Base-by-base conservation (phyloP, 176 grass and related monocot genomes). In the Carex parvula region DNA sequence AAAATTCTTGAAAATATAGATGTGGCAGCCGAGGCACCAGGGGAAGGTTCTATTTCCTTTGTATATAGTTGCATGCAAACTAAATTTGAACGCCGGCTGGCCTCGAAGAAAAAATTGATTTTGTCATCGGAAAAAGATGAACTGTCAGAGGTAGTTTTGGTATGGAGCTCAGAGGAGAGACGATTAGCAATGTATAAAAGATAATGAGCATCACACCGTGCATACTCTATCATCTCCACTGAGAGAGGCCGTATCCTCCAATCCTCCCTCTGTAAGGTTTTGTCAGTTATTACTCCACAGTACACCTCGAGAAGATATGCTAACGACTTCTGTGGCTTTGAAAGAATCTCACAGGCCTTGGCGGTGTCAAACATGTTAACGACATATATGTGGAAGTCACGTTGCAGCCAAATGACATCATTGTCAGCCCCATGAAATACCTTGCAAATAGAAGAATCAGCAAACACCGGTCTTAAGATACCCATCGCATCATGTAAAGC, bases 301-400 rank as follows among this genome's bases (percentile, higher is more conserved):
- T 94, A 93, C 65, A 88, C 56, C 78, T 93, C 95, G 22, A 94
- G 95, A 87, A 98, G 89, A 90, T 98, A 98, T 67, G 95, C 92
- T 80, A 94, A 90, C 60, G 95, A 98, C 89, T 98, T 98, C 42
- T 98, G 92, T 52, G 92, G 92, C 80, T 98, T 98, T 70, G 79
- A 94, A 42, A 98, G 87, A 86, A 94, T 84, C 55, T 94, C 92
- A 66, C 92, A 98, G 24, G 92, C 95, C 91, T 98, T 98, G 52
- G 92, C 92, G 81, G 95, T 98, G 89, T 98, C 95, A 90, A 98
- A 98, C 95, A 98, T 98, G 87, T 98, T 93, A 55, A 98, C 88
- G 3, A 94, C 91, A 87, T 98, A 98, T 84, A 98, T 98, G 88
- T 98, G 92, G 70, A 98, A 98, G 84, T 98, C 95, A 68, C 95